Conservation (phyloP, 306 rosid genomes). For the Trifolium dubium region DNA sequence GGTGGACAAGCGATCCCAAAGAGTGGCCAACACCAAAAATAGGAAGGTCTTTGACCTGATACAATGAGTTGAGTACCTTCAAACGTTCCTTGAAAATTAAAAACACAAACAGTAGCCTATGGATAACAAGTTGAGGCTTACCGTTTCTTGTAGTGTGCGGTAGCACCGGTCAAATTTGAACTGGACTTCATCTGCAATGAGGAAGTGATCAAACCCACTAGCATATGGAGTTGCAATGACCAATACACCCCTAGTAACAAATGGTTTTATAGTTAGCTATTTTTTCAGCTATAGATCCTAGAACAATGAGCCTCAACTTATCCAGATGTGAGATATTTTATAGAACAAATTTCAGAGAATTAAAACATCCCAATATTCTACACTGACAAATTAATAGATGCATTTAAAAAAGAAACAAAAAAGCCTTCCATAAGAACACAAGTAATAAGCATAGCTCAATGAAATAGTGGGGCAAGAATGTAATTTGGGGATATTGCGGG, state of each 20-base stretch:
- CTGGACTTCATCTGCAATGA: constrained; percentile 94
- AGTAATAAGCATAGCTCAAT: constrained; percentile 2
- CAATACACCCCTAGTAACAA: constrained; percentile 72
- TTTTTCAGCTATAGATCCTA: constrained; percentile 23
- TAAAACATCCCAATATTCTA: constrained; percentile 26
- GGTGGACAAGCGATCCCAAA: constrained; percentile 96
- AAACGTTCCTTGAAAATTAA: constrained; percentile 26
- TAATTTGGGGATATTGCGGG: background rate
- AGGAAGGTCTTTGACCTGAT: constrained; percentile 90
- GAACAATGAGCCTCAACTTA: constrained; percentile 17
- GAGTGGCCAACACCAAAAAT: constrained; percentile 95
- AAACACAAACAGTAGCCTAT: constrained; percentile 29
- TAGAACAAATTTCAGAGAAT: constrained; percentile 17
- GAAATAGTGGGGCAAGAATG: constrained; percentile 8
- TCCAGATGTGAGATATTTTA: constrained; percentile 20
- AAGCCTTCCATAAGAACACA: background rate
- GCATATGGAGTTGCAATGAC: constrained; percentile 97
- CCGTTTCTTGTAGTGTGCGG: constrained; percentile 67
- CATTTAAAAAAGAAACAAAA: too few relatives aligned
- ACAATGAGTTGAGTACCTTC: constrained; percentile 46
- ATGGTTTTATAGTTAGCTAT: constrained; percentile 32
- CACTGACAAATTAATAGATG: too few relatives aligned
- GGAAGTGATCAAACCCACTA: constrained; percentile 98
- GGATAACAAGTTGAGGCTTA: constrained; percentile 47
- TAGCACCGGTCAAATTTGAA: constrained; percentile 92